Percentiles rank a stretch among this genome's conserved stretches.
Evolutionary conservation across 495 filamentous ascomycete genomes (phyloP).

Genomic region (Chaetomium cochliodes): DNA sequence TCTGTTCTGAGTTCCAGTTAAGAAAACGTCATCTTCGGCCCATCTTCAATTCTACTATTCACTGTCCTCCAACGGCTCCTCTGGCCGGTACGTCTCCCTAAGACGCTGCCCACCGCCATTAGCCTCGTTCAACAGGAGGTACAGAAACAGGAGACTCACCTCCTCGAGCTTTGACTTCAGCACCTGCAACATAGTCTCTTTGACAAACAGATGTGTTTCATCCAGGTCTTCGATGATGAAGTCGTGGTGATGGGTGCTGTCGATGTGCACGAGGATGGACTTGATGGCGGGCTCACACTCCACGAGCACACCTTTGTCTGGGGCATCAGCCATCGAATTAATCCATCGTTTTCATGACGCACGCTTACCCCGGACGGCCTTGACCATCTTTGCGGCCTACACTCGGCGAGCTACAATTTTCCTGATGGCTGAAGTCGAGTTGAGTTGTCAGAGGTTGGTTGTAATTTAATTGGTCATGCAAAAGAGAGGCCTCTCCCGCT

Average conservation of each 20-base stretch:
- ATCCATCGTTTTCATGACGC: not conserved
- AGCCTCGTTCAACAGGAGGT: slow-evolving; percentile 3
- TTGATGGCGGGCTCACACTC: slow-evolving; percentile 67
- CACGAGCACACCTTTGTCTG: slow-evolving; percentile 64
- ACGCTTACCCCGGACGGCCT: slow-evolving; percentile 22
- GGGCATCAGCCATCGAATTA: not conserved
- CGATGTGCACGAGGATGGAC: slow-evolving; percentile 60
- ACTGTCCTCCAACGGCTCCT: slow-evolving; percentile 43
- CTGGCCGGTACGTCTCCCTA: slow-evolving; percentile 43
- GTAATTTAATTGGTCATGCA: not conserved
- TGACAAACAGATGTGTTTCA: slow-evolving; percentile 69
- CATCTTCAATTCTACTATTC: slow-evolving; percentile 28
- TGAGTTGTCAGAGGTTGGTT: not conserved
- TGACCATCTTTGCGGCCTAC: slow-evolving; percentile 15
- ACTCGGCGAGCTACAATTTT: not conserved
- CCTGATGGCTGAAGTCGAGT: not conserved
- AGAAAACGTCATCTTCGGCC: not conserved
- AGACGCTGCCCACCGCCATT: slow-evolving; percentile 34
- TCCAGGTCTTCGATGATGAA: slow-evolving; percentile 69
- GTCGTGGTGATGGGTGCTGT: slow-evolving; percentile 52
- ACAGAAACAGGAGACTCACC: slow-evolving; percentile 30
- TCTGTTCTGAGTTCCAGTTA: no score
- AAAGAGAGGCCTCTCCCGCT: no score
- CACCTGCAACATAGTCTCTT: slow-evolving; percentile 63
- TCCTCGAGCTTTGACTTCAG: slow-evolving; percentile 63